These are phyloP conservation scores for Mycena maculata DNA, from an alignment of 768 basidiomycete species.

Conservation along the genomic window DNA sequence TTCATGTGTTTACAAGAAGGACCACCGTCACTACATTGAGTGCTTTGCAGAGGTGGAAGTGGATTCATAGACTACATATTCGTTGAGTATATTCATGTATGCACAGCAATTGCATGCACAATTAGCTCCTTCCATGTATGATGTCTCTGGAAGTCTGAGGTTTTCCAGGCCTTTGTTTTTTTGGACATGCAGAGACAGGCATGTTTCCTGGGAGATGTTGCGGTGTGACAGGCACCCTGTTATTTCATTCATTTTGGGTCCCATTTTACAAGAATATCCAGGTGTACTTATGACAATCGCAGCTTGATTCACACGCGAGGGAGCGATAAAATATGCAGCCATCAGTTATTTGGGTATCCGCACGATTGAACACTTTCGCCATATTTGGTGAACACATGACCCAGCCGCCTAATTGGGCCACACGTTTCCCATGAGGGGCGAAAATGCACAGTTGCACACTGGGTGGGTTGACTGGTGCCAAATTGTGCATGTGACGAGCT, in stretches of 20 bases:
- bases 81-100: slow-evolving; percentile 2
- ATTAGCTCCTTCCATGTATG: slow-evolving; percentile 3
- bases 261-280: slow-evolving; percentile 7
- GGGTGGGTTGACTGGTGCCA: background rate
- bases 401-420: background rate
- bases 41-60: slow-evolving; percentile 4
- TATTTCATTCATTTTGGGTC: slow-evolving; percentile 2
- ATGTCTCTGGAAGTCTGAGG: slow-evolving; percentile 10
- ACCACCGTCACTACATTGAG: slow-evolving; percentile 2
- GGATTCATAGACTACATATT: slow-evolving; percentile 5
- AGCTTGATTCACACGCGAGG: background rate
- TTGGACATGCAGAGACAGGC: background rate
- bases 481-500: background rate
- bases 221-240: background rate
- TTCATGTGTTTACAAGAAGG: too few species aligned
- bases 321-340: background rate
- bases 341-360: background rate
- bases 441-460: background rate
- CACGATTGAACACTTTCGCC: background rate
- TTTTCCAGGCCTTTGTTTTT: background rate
- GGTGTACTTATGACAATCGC: background rate
- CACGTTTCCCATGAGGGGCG: background rate
- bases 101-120: background rate
- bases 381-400: background rate
- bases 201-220: too few species aligned